Base-by-base conservation (phyloP, 768 basidiomycete genomes). In the Leccinum disarticulatum region DNA sequence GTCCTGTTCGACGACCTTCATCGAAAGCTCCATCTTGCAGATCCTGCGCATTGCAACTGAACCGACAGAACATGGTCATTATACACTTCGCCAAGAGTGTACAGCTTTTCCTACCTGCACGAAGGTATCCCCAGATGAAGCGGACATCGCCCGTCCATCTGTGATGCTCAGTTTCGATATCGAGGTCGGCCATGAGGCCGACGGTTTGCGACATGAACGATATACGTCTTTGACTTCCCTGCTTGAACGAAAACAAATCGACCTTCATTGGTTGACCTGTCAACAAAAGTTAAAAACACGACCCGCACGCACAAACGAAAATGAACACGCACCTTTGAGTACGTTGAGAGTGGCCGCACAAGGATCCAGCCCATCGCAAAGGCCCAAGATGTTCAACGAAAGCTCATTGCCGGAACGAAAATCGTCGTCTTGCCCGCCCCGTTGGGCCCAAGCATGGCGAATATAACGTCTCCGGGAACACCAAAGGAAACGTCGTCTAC, bases 81-180 rank as follows among this genome's bases (percentile, higher is more conserved):
- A 2, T 17, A 11, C 43, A 46, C 35, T 27, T 5, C 0, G 5
- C 4, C 17, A 55, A 43, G 15, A 41, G 1, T 7, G 7, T 10
- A 19, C 15, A 14, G 14, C 9, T 15, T 33, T 22, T 7, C 85
- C 61, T 68, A 91, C 91, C 66, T 71, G 87, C 90, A 53, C 83
- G 79, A 3, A 95, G 68, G 68, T 84, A 84, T 9, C 93, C 93
- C 59, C 83, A 76, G 31, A 87, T 70, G 71, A 95, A 95, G 9
- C 93, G 87, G 14, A 80, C 77, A 66, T 88, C 88, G 10, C 93
- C 93, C 87, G 95, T 87, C 87, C 90, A 94, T 9, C 92, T 83
- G 46, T 94, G 73, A 65, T 91, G 77, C 60, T 95, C 93, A 2
- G 93, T 95, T 57, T 88, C 88, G 49, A 91, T 74, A 73, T 94